Evolutionary conservation across 2,329 filamentous ascomycete genomes (phyloP).

Genomic region (Sphaerulina musiva): DNA sequence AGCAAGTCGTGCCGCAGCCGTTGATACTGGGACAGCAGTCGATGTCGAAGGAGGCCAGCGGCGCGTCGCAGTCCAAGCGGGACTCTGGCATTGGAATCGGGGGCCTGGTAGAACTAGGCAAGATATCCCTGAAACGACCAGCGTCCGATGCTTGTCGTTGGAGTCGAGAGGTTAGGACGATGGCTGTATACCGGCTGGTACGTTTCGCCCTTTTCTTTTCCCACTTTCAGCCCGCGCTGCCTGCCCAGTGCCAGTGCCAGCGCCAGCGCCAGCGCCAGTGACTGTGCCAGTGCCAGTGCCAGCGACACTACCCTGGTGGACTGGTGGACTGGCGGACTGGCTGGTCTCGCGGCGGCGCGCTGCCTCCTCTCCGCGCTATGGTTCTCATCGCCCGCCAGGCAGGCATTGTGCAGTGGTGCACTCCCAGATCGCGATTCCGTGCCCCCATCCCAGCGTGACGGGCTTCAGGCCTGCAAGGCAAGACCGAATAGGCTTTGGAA

Average conservation of each 20-base stretch:
- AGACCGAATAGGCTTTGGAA: background rate
- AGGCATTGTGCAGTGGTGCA: no score
- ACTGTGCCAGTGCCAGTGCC: no score
- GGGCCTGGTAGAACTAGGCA: conserved; percentile 7
- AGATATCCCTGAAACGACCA: conserved; percentile 17
- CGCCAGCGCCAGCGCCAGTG: background rate
- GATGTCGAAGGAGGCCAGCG: conserved; percentile 19
- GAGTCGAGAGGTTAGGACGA: conserved; percentile 9
- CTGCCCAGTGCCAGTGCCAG: background rate
- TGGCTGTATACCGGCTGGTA: conserved; percentile 26
- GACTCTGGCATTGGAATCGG: conserved; percentile 20
- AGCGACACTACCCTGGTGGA: no score
- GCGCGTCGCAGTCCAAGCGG: conserved; percentile 14
- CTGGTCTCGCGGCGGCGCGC: no score
- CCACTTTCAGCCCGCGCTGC: background rate
- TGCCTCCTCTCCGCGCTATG: no score
- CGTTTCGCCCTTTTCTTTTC: conserved; percentile 9
- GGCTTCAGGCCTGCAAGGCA: background rate
- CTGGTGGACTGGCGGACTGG: no score
- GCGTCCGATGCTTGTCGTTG: background rate
- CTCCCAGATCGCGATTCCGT: no score
- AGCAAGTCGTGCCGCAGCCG: conserved; percentile 21
- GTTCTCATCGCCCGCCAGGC: no score
- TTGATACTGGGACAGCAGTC: conserved; percentile 19
- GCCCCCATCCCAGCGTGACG: background rate